These are phyloP conservation scores for Akanthomyces muscarius DNA, from an alignment of 2,329 filamentous ascomycete genomes.

Conservation along the genomic window DNA sequence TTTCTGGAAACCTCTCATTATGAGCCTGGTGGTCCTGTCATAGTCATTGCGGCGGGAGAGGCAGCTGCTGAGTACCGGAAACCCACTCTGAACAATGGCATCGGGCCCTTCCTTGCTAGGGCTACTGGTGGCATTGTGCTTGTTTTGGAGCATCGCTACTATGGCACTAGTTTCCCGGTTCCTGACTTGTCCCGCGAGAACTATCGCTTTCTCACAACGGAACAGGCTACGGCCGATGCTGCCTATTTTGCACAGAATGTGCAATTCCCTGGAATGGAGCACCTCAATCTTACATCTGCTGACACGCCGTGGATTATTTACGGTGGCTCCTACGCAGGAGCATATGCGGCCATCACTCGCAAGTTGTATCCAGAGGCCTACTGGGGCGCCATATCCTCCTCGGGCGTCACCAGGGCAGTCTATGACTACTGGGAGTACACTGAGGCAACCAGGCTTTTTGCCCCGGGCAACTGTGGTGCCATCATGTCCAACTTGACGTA, in stretches of 20 bases:
- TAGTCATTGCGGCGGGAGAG: slow-evolving; percentile 72
- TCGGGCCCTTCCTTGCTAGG: slow-evolving; percentile 65
- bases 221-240: slow-evolving; percentile 76
- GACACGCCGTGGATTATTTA: slow-evolving; percentile 72
- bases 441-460: slow-evolving; percentile 47
- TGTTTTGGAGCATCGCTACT: slow-evolving; percentile 83
- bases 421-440: slow-evolving; percentile 69
- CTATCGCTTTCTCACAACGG: slow-evolving; percentile 76
- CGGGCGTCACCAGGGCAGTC: slow-evolving; percentile 73
- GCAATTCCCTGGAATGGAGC: slow-evolving; percentile 64
- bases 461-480: slow-evolving; percentile 57
- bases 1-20: slow-evolving; percentile 80
- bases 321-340: slow-evolving; percentile 79
- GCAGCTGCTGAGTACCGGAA: slow-evolving; percentile 58
- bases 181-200: slow-evolving; percentile 62
- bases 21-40: slow-evolving; percentile 72
- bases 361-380: slow-evolving; percentile 74
- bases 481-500: slow-evolving; percentile 57
- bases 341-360: slow-evolving; percentile 71
- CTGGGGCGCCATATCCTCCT: slow-evolving; percentile 75
- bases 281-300: slow-evolving; percentile 61
- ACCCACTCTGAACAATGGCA: slow-evolving; percentile 70
- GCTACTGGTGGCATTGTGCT: slow-evolving; percentile 73
- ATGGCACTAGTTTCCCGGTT: slow-evolving; percentile 70
- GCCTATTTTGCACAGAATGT: slow-evolving; percentile 76